Evolutionary conservation across 805 yeast genomes (phyloP).

Genomic region (Spathaspora gorwiae): DNA sequence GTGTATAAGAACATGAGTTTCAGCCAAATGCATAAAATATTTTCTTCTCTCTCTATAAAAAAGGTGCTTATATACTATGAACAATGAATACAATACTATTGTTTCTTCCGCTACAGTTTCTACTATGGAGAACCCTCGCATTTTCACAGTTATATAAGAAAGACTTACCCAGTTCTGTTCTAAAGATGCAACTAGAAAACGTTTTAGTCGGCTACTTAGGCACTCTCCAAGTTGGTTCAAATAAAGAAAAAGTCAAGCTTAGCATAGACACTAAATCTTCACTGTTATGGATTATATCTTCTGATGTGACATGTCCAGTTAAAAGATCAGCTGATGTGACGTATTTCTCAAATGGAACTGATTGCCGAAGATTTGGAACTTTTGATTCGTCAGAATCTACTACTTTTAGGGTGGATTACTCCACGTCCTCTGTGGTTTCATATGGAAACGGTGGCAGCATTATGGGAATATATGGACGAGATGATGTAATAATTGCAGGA

Average conservation of each 20-base stretch:
- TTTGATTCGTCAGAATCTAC: conserved; percentile 28
- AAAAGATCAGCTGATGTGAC: neutral
- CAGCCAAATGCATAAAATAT: too few species aligned
- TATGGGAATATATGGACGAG: conserved; percentile 43
- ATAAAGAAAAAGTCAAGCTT: conserved; percentile 13
- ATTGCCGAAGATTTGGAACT: conserved; percentile 36
- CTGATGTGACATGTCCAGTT: conserved; percentile 7
- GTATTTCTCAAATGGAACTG: neutral
- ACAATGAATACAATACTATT: too few species aligned
- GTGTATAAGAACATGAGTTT: too few species aligned
- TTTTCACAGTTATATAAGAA: too few species aligned
- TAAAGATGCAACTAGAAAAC: neutral
- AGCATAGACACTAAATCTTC: conserved; percentile 17
- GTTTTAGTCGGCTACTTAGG: conserved; percentile 5
- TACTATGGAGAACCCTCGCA: too few species aligned
- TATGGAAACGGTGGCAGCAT: conserved; percentile 49
- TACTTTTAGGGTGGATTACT: conserved; percentile 29
- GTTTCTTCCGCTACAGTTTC: too few species aligned
- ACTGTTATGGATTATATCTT: conserved; percentile 17
- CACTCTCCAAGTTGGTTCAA: conserved; percentile 14
- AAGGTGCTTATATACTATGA: too few species aligned
- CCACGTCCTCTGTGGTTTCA: conserved; percentile 35
- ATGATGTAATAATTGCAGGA: conserved; percentile 30
- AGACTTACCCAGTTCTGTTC: too few species aligned
- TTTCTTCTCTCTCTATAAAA: too few species aligned